phyloP scores from a whole-genome alignment of 2,329 filamentous ascomycete genomes.

The Arthrocladium fulminans region DNA sequence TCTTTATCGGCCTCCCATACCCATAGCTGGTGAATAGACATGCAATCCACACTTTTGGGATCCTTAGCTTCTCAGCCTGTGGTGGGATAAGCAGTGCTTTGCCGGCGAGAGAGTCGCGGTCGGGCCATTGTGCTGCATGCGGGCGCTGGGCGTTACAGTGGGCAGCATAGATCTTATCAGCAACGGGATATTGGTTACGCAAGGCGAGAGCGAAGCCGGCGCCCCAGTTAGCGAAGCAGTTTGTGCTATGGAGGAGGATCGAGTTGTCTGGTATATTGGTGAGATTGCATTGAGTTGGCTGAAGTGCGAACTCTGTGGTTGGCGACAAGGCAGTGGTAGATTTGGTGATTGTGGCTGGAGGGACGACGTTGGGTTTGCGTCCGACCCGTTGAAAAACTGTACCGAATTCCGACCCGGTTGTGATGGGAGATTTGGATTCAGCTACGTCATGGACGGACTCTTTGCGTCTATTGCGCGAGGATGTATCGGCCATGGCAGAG shows the following conservation, averaged over 20 bases:
- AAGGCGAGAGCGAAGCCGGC: conserved; percentile 49
- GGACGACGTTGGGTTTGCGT: too few relatives aligned
- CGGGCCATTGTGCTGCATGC: neutral
- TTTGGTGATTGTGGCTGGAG: too few relatives aligned
- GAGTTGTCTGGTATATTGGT: conserved; percentile 22
- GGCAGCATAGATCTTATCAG: conserved; percentile 39
- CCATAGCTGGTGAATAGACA: conserved; percentile 50
- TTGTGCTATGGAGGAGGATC: conserved; percentile 51
- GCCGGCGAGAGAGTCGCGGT: neutral
- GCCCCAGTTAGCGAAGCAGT: conserved; percentile 49
- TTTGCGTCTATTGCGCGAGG: neutral
- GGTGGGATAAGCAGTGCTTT: conserved; percentile 17
- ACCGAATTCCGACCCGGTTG: too few relatives aligned
- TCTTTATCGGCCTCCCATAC: conserved; percentile 35
- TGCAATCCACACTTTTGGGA: conserved; percentile 39
- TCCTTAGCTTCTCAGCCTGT: neutral
- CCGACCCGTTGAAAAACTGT: too few relatives aligned
- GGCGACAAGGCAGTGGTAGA: neutral
- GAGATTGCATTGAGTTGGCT: neutral
- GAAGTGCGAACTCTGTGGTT: neutral
- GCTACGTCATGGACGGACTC: neutral
- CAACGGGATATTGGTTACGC: conserved; percentile 36
- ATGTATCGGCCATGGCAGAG: neutral
- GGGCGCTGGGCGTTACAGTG: conserved; percentile 34
- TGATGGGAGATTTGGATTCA: neutral